A percentile compares a stretch with the other conserved stretches of the same genome.
Evolutionary conservation across 2,329 filamentous ascomycete genomes (phyloP).

Genomic region (Claviceps paspali): DNA sequence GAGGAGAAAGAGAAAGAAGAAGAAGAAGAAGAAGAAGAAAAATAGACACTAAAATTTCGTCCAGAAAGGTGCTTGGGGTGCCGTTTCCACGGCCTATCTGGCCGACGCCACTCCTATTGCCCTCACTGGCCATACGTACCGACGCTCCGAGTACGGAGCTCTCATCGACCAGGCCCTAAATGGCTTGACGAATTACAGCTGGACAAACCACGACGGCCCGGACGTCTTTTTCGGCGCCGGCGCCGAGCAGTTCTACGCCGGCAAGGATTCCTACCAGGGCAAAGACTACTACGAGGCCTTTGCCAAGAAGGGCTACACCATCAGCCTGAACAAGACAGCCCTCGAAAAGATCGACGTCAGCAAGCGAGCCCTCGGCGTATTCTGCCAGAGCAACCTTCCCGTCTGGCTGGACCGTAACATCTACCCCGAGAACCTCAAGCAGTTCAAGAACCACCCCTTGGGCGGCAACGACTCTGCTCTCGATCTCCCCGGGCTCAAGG

Average conservation of each 20-base stretch:
- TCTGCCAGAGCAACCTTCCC: constrained; percentile 58
- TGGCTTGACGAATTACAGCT: constrained; percentile 65
- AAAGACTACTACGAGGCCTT: constrained; percentile 73
- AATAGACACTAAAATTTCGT: too few relatives aligned
- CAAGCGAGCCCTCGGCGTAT: constrained; percentile 60
- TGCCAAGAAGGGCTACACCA: constrained; percentile 52
- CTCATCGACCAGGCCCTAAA: constrained; percentile 65
- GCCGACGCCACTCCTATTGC: constrained; percentile 73
- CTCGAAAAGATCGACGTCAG: constrained; percentile 41
- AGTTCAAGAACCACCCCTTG: constrained; percentile 51
- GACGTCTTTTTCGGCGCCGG: constrained; percentile 75
- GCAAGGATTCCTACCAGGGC: constrained; percentile 47
- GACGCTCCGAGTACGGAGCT: constrained; percentile 51
- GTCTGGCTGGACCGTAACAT: constrained; percentile 81
- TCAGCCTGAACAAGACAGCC: constrained; percentile 61
- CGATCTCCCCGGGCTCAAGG: constrained; percentile 70
- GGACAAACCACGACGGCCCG: constrained; percentile 58
- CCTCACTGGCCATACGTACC: constrained; percentile 55
- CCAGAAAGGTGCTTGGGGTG: constrained; percentile 40
- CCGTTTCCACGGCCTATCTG: constrained; percentile 66
- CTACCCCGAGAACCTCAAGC: constrained; percentile 54
- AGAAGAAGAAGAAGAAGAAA: background rate
- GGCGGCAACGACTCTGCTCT: constrained; percentile 48
- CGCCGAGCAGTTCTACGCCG: constrained; percentile 63
- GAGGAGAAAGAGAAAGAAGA: background rate